phyloP scores from a whole-genome alignment of 1,284 basidiomycete species.

The Inonotus hispidus region DNA sequence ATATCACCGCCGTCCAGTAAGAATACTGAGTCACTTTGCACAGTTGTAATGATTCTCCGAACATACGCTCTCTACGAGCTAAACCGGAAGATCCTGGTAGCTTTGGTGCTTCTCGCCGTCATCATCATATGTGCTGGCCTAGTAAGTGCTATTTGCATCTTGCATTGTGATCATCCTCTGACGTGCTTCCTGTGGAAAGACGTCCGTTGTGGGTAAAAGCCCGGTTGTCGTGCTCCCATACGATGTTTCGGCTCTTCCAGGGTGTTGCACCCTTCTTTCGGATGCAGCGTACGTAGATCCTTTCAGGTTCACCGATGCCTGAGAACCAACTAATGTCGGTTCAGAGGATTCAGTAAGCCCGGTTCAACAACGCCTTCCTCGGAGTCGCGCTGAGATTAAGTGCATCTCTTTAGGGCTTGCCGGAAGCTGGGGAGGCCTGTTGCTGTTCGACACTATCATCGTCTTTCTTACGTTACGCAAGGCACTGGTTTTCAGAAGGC shows the following conservation, averaged over 20 bases:
- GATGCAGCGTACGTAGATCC: not conserved
- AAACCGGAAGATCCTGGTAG: not conserved
- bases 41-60: constrained; percentile 17
- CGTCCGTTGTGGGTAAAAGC: not conserved
- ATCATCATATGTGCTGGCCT: not conserved
- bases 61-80: constrained; percentile 18
- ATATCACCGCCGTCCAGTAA: not conserved
- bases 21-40: not conserved
- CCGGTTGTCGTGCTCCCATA: not conserved
- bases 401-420: constrained; percentile 26
- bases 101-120: not conserved
- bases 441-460: constrained; percentile 35
- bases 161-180: not conserved
- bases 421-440: constrained; percentile 33
- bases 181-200: not conserved
- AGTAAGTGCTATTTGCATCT: not conserved
- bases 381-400: not conserved
- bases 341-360: not conserved
- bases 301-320: not conserved
- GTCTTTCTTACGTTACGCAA: constrained; percentile 39
- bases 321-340: not conserved
- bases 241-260: constrained; percentile 7
- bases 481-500: constrained; percentile 25
- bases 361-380: not conserved
- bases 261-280: constrained; percentile 9